Evolutionary conservation across 176 grass and related monocot genomes (phyloP), one percentile per base, ranked within the genome.

Genomic region (Carex scoparia): DNA sequence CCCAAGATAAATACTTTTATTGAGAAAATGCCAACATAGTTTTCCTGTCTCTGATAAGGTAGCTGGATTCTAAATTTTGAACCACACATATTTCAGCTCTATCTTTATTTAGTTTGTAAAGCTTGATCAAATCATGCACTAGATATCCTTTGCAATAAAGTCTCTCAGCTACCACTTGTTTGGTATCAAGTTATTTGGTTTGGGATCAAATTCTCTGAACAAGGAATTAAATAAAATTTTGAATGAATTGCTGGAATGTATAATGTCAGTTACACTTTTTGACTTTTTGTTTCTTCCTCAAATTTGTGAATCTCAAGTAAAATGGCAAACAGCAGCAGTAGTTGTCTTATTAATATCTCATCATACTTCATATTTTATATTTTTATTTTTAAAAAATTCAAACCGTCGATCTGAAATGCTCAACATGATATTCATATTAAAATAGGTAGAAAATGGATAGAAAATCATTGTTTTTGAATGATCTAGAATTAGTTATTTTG

Each of bases 31-130:
- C 79, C 79, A 81, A 81, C 58, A 28, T 49, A 38, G 59, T 19
- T 65, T 44, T 81, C 79, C 61, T 81, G 79, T 65, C 79, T 81
- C 59, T 65, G 79, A 81, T 81, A 49, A 81, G 79, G 56, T 81
- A 65, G 33, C 79, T 65, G 79, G 56, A 81, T 81, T 81, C 61
- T 65, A n/a, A 5, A 65, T 53, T 83, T 4, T 83, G 40, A 83
- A 83, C 58, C 81, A 69, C 61, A 83, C 38, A 83, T 69, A 69
- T 77, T 51, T 49, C 27, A 64, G 48, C 10, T 55, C 73, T 77
- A 53, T 51, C 31, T 60, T 81, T 63, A 31, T 55, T 67, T 30
- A 54, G 80, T 30, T 67, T 13, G 14, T 68, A 68, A 83, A 83
- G 57, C 38, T 65, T 67, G 37, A 48, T 67, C 4, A 19, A 51